Evolutionary conservation across 495 filamentous ascomycete genomes (phyloP).

Genomic region (Darksidea phi): DNA sequence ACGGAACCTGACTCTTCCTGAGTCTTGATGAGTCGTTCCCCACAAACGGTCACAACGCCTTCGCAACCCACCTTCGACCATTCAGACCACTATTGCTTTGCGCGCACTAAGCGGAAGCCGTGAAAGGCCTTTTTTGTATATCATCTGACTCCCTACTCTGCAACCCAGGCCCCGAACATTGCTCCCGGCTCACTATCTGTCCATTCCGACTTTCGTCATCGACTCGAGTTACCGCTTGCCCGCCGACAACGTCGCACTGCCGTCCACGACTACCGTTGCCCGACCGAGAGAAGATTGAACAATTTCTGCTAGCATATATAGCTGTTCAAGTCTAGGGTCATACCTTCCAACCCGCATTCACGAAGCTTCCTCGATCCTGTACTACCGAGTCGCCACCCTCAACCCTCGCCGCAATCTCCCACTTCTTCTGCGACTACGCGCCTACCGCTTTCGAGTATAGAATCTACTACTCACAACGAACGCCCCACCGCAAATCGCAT

Average conservation of each 20-base stretch:
- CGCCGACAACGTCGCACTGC: background rate
- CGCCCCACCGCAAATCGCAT: background rate
- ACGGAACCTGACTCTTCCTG: too few species aligned
- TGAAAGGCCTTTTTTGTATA: background rate
- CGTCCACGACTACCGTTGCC: background rate
- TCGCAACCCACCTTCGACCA: conserved; percentile 5
- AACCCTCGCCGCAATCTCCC: background rate
- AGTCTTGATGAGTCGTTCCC: conserved; percentile 10
- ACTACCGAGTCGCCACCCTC: background rate
- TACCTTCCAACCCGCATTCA: too few species aligned
- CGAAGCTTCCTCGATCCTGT: background rate
- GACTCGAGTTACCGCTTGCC: conserved; percentile 8
- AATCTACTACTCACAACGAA: background rate
- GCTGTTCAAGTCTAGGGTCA: too few species aligned
- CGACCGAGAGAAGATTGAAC: background rate
- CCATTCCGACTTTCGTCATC: conserved; percentile 19
- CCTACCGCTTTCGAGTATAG: too few species aligned
- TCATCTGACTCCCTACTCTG: background rate
- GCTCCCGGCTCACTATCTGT: conserved; percentile 7
- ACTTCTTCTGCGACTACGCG: too few species aligned
- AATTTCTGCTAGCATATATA: too few species aligned
- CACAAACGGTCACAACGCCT: background rate
- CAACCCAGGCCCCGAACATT: background rate
- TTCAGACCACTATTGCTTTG: background rate
- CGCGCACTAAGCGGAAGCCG: conserved; percentile 1